These are phyloP conservation scores for Spergularia azorica DNA, from an alignment of 179 eudicot genomes.

Conservation along the genomic window DNA sequence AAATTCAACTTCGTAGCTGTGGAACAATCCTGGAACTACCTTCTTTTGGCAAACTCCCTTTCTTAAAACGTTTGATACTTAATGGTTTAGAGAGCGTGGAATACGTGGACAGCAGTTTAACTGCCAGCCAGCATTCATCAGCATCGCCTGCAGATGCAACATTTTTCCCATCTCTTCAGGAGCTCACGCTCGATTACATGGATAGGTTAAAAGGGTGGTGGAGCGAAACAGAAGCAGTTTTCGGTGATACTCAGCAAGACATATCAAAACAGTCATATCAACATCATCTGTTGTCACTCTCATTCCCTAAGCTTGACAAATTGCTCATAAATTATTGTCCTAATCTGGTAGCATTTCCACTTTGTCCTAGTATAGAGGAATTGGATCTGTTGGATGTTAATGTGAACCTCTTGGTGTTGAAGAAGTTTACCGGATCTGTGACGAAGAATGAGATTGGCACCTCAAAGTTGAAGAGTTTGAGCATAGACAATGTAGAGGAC, in stretches of 20 bases:
- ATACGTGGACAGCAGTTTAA: conserved; percentile 20
- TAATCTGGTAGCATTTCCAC: conserved; percentile 2
- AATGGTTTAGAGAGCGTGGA: conserved; percentile 13
- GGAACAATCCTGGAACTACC: conserved; percentile 23
- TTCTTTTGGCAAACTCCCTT: no score
- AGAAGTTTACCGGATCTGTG: not conserved
- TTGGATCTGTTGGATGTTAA: not conserved
- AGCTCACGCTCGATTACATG: conserved; percentile 1
- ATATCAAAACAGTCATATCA: not conserved
- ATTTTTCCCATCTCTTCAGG: conserved; percentile 30
- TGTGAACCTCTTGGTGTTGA: not conserved
- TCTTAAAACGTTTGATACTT: conserved; percentile 25
- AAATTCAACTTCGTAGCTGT: conserved; percentile 18
- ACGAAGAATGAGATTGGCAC: conserved; percentile 2
- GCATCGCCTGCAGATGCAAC: not conserved
- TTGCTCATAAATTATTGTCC: conserved; percentile 6
- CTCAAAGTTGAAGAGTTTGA: conserved; percentile 14
- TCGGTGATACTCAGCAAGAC: not conserved
- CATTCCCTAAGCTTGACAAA: not conserved
- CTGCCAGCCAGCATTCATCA: not conserved
- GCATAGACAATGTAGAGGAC: conserved; percentile 21
- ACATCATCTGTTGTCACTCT: not conserved
- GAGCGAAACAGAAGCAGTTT: not conserved
- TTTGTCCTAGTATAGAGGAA: conserved; percentile 3
- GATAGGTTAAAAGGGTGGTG: conserved; percentile 27